Percentiles rank a stretch among this genome's conserved stretches.
These are phyloP conservation scores for Spizellomyces sp. DNA, from an alignment of 192 early-diverging fungal genomes.

Conservation along the genomic window DNA sequence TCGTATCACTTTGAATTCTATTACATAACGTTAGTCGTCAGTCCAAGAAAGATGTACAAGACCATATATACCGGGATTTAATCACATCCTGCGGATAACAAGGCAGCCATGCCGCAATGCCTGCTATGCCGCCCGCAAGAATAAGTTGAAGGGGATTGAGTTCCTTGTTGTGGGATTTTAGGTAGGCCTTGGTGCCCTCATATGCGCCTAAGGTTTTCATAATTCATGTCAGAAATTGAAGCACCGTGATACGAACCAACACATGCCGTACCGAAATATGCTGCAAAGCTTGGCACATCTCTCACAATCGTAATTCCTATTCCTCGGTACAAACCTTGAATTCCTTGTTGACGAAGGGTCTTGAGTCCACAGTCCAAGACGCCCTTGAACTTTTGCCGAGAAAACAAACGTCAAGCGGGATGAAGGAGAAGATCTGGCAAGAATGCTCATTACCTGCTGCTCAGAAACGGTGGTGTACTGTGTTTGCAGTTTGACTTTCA, in stretches of 20 bases:
- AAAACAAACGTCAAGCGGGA: neutral
- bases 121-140: constrained; percentile 45
- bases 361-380: constrained; percentile 19
- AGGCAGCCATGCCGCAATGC: constrained; percentile 41
- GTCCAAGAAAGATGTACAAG: constrained; percentile 45
- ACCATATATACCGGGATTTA: constrained; percentile 71
- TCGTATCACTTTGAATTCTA: constrained; percentile 16
- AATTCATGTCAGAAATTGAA: neutral
- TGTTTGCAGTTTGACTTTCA: constrained; percentile 74
- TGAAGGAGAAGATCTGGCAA: neutral
- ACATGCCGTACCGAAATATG: constrained; percentile 40
- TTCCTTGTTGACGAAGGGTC: constrained; percentile 5
- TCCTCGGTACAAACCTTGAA: constrained; percentile 45
- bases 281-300: constrained; percentile 43
- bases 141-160: constrained; percentile 31
- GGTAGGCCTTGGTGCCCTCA: constrained; percentile 2
- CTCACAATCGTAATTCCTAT: constrained; percentile 39
- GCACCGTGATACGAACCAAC: no score
- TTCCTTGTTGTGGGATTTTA: neutral
- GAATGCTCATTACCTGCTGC: neutral
- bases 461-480: constrained; percentile 32
- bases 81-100: constrained; percentile 81
- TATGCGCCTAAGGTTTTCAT: neutral
- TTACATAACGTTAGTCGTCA: neutral
- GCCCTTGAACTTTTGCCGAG: constrained; percentile 9